Evolutionary conservation across 2,329 filamentous ascomycete species (phyloP).

Genomic region (Monosporascus sp.): DNA sequence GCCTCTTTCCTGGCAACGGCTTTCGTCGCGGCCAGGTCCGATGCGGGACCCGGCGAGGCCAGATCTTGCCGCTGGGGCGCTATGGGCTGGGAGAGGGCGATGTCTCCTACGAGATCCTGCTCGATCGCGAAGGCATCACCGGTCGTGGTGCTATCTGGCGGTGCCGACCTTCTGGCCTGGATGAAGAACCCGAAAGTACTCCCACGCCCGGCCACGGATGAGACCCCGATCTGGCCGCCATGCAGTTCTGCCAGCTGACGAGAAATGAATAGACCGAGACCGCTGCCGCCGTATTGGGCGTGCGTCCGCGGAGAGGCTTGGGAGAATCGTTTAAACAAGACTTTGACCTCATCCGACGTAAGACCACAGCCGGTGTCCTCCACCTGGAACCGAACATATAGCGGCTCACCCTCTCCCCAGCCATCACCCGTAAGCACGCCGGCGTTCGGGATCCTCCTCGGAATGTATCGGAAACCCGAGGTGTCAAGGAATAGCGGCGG

Average conservation of each 20-base stretch:
- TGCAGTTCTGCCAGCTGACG: conserved; percentile 75
- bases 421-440: conserved; percentile 18
- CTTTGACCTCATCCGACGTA: conserved; percentile 64
- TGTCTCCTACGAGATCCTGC: conserved; percentile 13
- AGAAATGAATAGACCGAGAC: conserved; percentile 74
- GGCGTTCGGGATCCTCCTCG: conserved; percentile 20
- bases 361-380: conserved; percentile 74
- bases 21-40: conserved; percentile 17
- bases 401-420: conserved; percentile 27
- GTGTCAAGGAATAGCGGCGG: conserved; percentile 25
- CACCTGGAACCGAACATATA: conserved; percentile 68
- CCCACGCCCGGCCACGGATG: conserved; percentile 63
- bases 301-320: conserved; percentile 74
- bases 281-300: conserved; percentile 74
- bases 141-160: conserved; percentile 16
- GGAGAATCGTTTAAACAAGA: conserved; percentile 73
- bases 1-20: neutral
- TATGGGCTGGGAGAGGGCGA: conserved; percentile 9
- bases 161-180: conserved; percentile 37
- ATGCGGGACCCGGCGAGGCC: conserved; percentile 11
- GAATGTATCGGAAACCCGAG: neutral
- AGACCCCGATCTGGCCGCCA: conserved; percentile 73
- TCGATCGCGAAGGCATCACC: conserved; percentile 2
- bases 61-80: conserved; percentile 22
- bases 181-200: conserved; percentile 75